Conservation (phyloP, 306 rosid species). For the Fagus crenata region DNA sequence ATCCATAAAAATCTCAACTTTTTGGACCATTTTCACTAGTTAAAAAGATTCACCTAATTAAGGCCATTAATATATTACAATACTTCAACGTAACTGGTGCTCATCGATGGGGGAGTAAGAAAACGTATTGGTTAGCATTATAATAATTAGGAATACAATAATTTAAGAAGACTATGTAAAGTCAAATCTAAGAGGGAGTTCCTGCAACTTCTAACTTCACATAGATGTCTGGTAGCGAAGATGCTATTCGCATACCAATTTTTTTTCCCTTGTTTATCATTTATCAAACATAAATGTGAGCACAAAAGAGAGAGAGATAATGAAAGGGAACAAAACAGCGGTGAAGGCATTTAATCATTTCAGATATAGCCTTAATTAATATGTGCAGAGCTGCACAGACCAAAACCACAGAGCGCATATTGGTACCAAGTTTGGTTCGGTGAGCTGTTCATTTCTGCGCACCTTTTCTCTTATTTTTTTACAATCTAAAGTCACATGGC, state of each 20-base stretch:
- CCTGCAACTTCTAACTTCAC: constrained; percentile 37
- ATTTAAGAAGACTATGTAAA: constrained; percentile 21
- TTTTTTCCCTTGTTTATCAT: constrained; percentile 1
- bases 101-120: background rate
- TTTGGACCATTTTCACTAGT: too few relatives aligned
- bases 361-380: constrained; percentile 32
- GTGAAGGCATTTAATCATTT: constrained; percentile 38
- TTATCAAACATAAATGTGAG: constrained; percentile 12
- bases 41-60: background rate
- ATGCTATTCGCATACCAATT: constrained; percentile 39
- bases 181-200: constrained; percentile 39
- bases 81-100: background rate
- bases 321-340: background rate
- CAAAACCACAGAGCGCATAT: constrained; percentile 31
- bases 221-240: constrained; percentile 54
- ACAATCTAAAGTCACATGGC: constrained; percentile 46
- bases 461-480: background rate
- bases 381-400: constrained; percentile 22
- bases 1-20: too few relatives aligned
- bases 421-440: constrained; percentile 37
- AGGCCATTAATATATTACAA: background rate
- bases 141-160: background rate
- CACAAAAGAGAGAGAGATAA: constrained; percentile 14
- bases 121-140: background rate
- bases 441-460: constrained; percentile 46